phyloP scores from a whole-genome alignment of 2,329 filamentous ascomycete species.

The Thelonectria rubi region DNA sequence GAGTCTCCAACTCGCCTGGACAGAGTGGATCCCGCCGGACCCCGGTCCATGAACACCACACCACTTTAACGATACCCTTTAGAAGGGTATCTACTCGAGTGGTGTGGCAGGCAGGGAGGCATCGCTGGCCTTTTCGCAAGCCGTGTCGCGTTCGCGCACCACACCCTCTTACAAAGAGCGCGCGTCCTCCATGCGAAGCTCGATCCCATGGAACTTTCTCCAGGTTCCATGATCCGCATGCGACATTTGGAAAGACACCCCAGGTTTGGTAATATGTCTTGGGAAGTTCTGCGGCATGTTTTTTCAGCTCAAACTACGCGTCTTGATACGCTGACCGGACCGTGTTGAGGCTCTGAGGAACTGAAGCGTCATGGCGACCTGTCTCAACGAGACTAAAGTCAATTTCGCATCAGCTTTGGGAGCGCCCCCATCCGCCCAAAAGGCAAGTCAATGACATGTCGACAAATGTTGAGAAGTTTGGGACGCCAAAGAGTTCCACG shows the following conservation, averaged over 20 bases:
- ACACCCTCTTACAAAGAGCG: conserved; percentile 2
- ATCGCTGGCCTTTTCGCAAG: conserved; percentile 21
- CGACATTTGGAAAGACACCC: no score
- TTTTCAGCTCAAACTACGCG: not conserved
- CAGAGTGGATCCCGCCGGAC: conserved; percentile 20
- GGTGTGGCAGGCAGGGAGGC: conserved; percentile 14
- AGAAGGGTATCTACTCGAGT: conserved; percentile 13
- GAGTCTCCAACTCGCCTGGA: conserved; percentile 21
- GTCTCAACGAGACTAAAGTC: no score
- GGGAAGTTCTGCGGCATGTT: no score
- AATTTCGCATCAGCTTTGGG: no score
- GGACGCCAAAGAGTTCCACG: no score
- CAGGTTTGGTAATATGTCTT: no score
- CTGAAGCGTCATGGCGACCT: not conserved
- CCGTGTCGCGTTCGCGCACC: conserved; percentile 26
- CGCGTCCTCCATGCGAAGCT: conserved; percentile 1
- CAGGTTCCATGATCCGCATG: no score
- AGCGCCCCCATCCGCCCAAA: no score
- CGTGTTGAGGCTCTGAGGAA: not conserved
- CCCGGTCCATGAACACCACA: conserved; percentile 17
- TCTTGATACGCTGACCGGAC: not conserved
- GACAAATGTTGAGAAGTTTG: no score
- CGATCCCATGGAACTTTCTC: conserved; percentile 1
- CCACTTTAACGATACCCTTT: conserved; percentile 13
- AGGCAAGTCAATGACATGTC: no score